A percentile compares a stretch with the other conserved stretches of the same genome.
phyloP scores from a whole-genome alignment of 1,139 yeast species.

The Hyphopichia burtonii region DNA sequence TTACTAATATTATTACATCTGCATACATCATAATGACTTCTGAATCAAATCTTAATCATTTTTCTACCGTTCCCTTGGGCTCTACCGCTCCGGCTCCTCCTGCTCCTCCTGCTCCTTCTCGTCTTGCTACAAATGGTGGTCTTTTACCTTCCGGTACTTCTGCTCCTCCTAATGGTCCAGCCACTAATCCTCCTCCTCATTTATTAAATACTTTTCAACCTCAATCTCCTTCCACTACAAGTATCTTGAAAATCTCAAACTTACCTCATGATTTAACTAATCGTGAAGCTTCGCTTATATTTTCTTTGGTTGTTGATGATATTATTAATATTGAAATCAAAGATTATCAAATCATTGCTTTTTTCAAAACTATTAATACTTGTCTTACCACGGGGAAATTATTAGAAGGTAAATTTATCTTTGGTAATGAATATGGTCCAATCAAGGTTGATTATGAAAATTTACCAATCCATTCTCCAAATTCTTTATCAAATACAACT shows the following conservation, averaged over 20 bases:
- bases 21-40: constrained; percentile 1
- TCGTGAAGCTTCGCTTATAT: constrained; percentile 76
- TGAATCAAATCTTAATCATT: too few species aligned
- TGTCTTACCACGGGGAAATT: constrained; percentile 72
- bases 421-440: constrained; percentile 58
- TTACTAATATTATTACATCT: too few species aligned
- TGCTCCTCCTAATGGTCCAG: background rate
- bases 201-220: background rate
- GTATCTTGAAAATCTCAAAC: constrained; percentile 48
- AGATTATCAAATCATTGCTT: constrained; percentile 54
- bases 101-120: constrained; percentile 3
- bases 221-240: constrained; percentile 7
- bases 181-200: background rate
- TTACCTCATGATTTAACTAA: constrained; percentile 71
- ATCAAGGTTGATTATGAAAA: constrained; percentile 51
- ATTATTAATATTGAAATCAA: constrained; percentile 56
- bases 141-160: background rate
- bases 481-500: constrained; percentile 10
- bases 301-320: constrained; percentile 79
- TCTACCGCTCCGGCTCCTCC: background rate
- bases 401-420: constrained; percentile 63
- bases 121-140: background rate
- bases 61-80: background rate
- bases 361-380: constrained; percentile 60
- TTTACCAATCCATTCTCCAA: constrained; percentile 14